A percentile compares a stretch with the other conserved stretches of the same genome.
These are phyloP conservation scores for Galerina sulciceps DNA, from an alignment of 768 basidiomycete species.

Conservation along the genomic window DNA sequence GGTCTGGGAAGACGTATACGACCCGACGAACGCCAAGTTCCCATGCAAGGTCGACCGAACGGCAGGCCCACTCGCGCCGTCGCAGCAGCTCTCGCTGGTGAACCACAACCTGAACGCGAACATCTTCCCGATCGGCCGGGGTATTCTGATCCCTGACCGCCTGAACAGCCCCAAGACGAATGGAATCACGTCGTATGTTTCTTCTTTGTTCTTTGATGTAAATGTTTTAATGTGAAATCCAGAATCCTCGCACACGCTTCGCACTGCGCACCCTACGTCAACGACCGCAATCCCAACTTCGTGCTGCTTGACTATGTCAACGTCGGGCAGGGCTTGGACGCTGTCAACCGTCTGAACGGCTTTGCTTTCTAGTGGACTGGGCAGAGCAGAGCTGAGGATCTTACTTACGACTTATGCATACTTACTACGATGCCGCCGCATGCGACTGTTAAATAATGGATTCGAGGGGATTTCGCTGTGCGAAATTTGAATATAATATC, in stretches of 20 bases:
- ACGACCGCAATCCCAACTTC: slow-evolving; percentile 50
- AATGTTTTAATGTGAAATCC: not conserved
- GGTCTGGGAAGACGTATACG: slow-evolving; percentile 62
- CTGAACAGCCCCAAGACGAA: slow-evolving; percentile 39
- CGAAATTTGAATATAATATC: slow-evolving; percentile 11
- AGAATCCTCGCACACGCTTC: slow-evolving; percentile 41
- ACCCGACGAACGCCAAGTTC: slow-evolving; percentile 50
- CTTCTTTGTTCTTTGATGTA: not conserved
- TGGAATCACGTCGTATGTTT: slow-evolving; percentile 36
- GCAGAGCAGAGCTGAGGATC: not conserved
- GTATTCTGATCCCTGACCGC: slow-evolving; percentile 42
- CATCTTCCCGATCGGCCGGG: slow-evolving; percentile 33
- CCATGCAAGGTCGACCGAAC: slow-evolving; percentile 60
- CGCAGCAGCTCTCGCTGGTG: slow-evolving; percentile 59
- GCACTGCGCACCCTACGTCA: slow-evolving; percentile 45
- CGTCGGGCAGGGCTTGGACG: slow-evolving; percentile 43
- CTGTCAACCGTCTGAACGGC: slow-evolving; percentile 50
- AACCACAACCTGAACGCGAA: slow-evolving; percentile 57
- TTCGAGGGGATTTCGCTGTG: slow-evolving; percentile 15
- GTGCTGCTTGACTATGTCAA: slow-evolving; percentile 57
- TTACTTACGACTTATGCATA: not conserved
- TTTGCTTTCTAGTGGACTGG: slow-evolving; percentile 19
- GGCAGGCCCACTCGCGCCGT: slow-evolving; percentile 45
- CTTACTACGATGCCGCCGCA: not conserved
- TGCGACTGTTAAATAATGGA: slow-evolving; percentile 3